These are phyloP conservation scores for Leptographium wingfieldii DNA, from an alignment of 2,329 filamentous ascomycete genomes.

Conservation along the genomic window DNA sequence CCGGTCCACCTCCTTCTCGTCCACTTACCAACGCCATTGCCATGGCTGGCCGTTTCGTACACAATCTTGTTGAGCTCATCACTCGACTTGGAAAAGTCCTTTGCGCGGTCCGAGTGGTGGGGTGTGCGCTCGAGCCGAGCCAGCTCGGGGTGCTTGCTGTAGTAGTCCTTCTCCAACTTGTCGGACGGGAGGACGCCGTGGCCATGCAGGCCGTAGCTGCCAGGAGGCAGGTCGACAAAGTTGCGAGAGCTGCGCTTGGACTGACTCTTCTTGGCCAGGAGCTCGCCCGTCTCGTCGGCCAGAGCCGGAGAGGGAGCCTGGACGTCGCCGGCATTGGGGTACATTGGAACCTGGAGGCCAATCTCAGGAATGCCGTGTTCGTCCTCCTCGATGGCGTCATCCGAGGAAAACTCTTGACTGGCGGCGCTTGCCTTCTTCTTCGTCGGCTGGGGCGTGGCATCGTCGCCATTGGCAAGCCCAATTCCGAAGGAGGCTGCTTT, in stretches of 20 bases:
- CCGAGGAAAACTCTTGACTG: conserved; percentile 31
- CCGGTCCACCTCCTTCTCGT: background rate
- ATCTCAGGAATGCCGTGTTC: conserved; percentile 88
- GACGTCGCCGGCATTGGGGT: conserved; percentile 83
- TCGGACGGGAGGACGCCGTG: conserved; percentile 66
- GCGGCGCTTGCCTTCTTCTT: conserved; percentile 50
- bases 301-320: conserved; percentile 82
- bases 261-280: conserved; percentile 37
- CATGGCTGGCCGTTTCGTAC: conserved; percentile 49
- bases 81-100: conserved; percentile 76
- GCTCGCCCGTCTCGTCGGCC: conserved; percentile 23
- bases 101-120: conserved; percentile 40
- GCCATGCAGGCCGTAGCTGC: conserved; percentile 86
- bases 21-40: conserved; percentile 36
- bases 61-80: conserved; percentile 87
- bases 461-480: conserved; percentile 50
- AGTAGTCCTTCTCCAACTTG: conserved; percentile 84
- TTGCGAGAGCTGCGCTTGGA: conserved; percentile 58
- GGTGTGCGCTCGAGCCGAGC: conserved; percentile 58
- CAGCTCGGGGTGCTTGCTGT: conserved; percentile 79
- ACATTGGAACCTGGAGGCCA: conserved; percentile 86
- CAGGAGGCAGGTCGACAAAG: conserved; percentile 59
- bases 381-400: conserved; percentile 51
- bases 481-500: conserved; percentile 76
- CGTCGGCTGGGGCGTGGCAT: conserved; percentile 37